Evolutionary conservation across 2,329 filamentous ascomycete genomes (phyloP), one percentile per base, ranked within the genome.

Genomic region (Pezicula carpinea): DNA sequence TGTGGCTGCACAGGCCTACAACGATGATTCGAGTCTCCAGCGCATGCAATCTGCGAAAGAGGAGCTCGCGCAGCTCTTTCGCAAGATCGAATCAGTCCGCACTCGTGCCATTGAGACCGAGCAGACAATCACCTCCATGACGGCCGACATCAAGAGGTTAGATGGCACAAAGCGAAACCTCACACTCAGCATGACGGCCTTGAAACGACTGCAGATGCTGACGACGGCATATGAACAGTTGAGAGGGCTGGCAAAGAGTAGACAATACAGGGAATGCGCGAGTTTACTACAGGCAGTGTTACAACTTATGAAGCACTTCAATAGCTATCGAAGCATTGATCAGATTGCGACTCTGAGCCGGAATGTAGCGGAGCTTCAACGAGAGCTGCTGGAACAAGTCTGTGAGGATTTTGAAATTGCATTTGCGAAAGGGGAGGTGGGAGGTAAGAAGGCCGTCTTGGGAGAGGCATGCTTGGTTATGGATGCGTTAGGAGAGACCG

Each of bases 171-270:
- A 99, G 74, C 86, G 86, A 67, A 99, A 99, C 68, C 76, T 99
- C 52, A 96, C 93, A 8, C 77, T 95, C 45, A 96, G 90, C 55
- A 99, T 99, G 93, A 99, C 93, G 36, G 92, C 92, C 18, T 74
- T 99, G 61, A 99, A 99, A 73, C 80, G 93, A 39, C 76, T 99
- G 59, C 93, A 99, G 75, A 99, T 99, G 93, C 73, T 99, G 64
- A 97, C 93, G 5, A 97, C 93, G 3, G 93, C 93, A n/a, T 99
- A 97, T 69, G 93, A 97, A 64, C 93, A 99, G 70, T 76, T 99
- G 48, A 80, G 87, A 49, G 87, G 83, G 3, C 74, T 96, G 56
- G 86, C 88, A 55, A 87, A 87, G 67, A 85, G 87, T 31, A 77
- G 92, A 47, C 93, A 99, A 66, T 99, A 99, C 66, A 78, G 89